These are phyloP conservation scores for Pseudogymnoascus sp. DNA, from an alignment of 2,329 filamentous ascomycete species.

Conservation along the genomic window DNA sequence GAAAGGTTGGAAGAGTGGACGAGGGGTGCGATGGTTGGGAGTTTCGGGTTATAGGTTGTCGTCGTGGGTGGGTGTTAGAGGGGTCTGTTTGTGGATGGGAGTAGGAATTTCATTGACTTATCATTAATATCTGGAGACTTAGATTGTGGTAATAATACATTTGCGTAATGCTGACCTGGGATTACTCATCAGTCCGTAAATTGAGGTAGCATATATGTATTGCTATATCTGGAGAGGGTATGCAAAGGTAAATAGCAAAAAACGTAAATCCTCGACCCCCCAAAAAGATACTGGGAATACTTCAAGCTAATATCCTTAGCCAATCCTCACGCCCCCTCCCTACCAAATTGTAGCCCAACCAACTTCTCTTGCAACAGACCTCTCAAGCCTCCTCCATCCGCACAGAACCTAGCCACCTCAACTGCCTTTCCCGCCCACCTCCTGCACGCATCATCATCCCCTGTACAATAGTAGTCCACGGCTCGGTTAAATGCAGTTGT, in stretches of 20 bases:
- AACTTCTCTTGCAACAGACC: slow-evolving; percentile 24
- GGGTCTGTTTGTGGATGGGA: not conserved
- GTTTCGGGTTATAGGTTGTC: slow-evolving; percentile 12
- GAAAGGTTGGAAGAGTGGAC: slow-evolving; percentile 32
- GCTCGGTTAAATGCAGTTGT: slow-evolving; percentile 63
- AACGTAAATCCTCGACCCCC: not conserved
- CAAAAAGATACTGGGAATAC: not conserved
- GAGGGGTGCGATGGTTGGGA: slow-evolving; percentile 24
- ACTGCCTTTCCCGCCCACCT: slow-evolving; percentile 31
- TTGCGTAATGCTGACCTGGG: not conserved
- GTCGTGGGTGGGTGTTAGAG: slow-evolving; percentile 1
- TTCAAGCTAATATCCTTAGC: not conserved
- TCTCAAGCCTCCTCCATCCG: slow-evolving; percentile 25
- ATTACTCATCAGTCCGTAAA: not conserved
- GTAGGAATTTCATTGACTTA: not conserved
- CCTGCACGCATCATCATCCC: slow-evolving; percentile 48
- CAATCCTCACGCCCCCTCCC: not conserved
- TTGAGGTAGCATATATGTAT: not conserved
- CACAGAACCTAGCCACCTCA: slow-evolving; percentile 26
- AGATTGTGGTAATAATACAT: not conserved
- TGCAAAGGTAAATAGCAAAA: slow-evolving; percentile 1
- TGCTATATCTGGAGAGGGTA: not conserved
- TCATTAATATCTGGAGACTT: not conserved
- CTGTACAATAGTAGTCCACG: slow-evolving; percentile 54
- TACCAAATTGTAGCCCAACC: slow-evolving; percentile 23